Conservation (phyloP, 352 stramenopile genomes). For the Globisporangium spinosum region DNA sequence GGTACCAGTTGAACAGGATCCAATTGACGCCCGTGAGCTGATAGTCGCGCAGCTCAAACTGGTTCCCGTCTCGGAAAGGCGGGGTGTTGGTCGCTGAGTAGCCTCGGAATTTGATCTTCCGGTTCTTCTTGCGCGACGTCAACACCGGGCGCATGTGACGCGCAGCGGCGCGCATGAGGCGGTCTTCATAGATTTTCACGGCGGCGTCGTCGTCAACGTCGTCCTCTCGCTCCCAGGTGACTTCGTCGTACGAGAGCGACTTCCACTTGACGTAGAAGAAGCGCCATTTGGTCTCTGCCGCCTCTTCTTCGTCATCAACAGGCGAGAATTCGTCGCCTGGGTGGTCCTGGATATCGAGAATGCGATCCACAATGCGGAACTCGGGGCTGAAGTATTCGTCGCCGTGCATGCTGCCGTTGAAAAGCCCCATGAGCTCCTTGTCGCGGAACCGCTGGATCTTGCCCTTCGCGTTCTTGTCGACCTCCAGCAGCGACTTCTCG, state of each 20-base stretch:
- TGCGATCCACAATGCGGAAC: constrained; percentile 85
- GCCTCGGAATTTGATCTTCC: constrained; percentile 67
- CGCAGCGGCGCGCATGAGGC: constrained; percentile 44
- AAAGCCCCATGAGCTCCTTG: constrained; percentile 53
- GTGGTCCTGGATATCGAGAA: constrained; percentile 82
- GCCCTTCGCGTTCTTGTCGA: constrained; percentile 80
- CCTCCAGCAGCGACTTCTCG: constrained; percentile 74
- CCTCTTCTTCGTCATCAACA: constrained; percentile 40
- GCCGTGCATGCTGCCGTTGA: constrained; percentile 47
- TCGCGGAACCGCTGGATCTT: constrained; percentile 88
- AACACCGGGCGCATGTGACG: constrained; percentile 51
- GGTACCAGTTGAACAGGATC: constrained; percentile 99
- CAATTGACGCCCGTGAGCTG: constrained; percentile 99
- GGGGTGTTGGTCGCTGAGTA: constrained; percentile 62
- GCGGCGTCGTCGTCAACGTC: constrained; percentile 91
- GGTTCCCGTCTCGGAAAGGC: constrained; percentile 52
- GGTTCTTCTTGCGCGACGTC: constrained; percentile 30
- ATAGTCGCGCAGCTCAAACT: constrained; percentile 95
- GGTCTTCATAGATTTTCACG: constrained; percentile 77
- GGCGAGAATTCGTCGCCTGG: constrained; percentile 66
- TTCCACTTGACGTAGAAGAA: constrained; percentile 99
- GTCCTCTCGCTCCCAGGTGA: constrained; percentile 97
- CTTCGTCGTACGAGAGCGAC: constrained; percentile 94
- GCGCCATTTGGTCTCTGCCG: constrained; percentile 38
- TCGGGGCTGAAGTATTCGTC: constrained; percentile 92